A percentile compares a stretch with the other conserved stretches of the same genome.
phyloP scores from a whole-genome alignment of 2,329 filamentous ascomycete genomes.

The Tolypocladium ophioglossoides region DNA sequence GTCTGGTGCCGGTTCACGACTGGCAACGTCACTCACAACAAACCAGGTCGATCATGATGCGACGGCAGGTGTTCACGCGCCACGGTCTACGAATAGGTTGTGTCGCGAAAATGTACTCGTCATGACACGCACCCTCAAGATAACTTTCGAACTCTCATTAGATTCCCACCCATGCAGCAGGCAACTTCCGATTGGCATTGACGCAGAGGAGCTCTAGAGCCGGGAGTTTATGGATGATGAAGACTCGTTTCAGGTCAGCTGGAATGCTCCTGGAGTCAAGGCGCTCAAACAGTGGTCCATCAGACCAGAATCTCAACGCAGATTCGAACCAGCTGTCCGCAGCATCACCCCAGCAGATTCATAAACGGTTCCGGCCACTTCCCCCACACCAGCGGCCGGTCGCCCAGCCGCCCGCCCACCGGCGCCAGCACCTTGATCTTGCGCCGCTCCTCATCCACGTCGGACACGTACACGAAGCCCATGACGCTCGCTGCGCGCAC shows the following conservation, averaged over 20 bases:
- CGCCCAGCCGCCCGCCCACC: slow-evolving; percentile 69
- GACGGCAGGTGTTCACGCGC: too few relatives aligned
- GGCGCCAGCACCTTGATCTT: slow-evolving; percentile 76
- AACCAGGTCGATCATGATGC: too few relatives aligned
- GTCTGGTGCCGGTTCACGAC: not conserved
- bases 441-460: slow-evolving; percentile 77
- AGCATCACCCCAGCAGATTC: slow-evolving; percentile 51
- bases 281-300: not conserved
- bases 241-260: too few relatives aligned
- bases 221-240: too few relatives aligned
- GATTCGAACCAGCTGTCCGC: not conserved
- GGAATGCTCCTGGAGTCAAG: not conserved
- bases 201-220: not conserved
- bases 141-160: not conserved
- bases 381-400: slow-evolving; percentile 73
- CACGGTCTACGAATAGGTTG: too few relatives aligned
- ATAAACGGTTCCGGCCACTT: slow-evolving; percentile 79
- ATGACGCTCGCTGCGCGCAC: slow-evolving; percentile 76
- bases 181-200: not conserved
- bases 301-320: not conserved
- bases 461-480: slow-evolving; percentile 87
- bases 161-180: not conserved
- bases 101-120: too few relatives aligned
- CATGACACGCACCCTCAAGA: too few relatives aligned
- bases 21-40: too few relatives aligned